Evolutionary conservation across 176 grass and related monocot species (phyloP).

Genomic region (Carex scoparia): DNA sequence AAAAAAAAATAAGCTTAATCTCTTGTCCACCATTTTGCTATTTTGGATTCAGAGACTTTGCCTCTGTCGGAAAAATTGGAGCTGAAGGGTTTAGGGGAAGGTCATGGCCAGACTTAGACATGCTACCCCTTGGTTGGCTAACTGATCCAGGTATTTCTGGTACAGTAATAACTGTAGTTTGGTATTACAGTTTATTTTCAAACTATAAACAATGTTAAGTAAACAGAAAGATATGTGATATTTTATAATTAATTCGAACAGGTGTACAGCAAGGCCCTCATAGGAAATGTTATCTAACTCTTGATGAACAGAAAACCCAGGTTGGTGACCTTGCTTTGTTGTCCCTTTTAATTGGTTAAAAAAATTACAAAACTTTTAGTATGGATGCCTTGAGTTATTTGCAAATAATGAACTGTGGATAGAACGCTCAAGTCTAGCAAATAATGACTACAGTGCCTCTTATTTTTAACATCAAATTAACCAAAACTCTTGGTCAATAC

Average conservation of each 20-base stretch:
- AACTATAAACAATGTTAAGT: neutral
- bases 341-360: neutral
- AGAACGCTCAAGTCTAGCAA: neutral
- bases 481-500: neutral
- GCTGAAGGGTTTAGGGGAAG: conserved; percentile 61
- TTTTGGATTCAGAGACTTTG: conserved; percentile 51
- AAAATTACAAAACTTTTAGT: neutral
- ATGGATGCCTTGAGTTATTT: neutral
- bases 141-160: conserved; percentile 52
- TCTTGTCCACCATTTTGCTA: neutral
- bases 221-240: neutral
- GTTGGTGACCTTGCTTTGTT: conserved; percentile 17
- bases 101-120: conserved; percentile 95
- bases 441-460: neutral
- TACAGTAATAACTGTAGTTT: neutral
- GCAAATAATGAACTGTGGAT: neutral
- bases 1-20: conserved; percentile 2
- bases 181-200: neutral
- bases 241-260: conserved; percentile 23
- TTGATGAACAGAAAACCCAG: conserved; percentile 91
- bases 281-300: conserved; percentile 66
- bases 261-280: conserved; percentile 60
- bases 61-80: conserved; percentile 64
- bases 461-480: neutral
- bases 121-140: conserved; percentile 93